Conservation (phyloP, 306 rosid species). For the Ormosia semicastrata region DNA sequence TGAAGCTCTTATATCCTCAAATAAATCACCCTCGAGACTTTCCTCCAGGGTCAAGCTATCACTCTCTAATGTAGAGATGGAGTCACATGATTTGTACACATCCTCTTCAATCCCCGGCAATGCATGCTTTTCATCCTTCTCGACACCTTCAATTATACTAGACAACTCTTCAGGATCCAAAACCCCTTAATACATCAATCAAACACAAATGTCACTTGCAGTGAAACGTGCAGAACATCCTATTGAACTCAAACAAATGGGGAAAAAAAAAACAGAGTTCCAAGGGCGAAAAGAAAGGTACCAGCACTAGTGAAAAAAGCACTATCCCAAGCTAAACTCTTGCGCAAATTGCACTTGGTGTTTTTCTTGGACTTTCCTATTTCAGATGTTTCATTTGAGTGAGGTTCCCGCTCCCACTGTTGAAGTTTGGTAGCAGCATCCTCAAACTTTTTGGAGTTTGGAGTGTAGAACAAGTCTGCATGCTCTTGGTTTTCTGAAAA, state of each 20-base stretch:
- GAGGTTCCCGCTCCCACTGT: slow-evolving; percentile 49
- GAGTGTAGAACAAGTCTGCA: slow-evolving; percentile 38
- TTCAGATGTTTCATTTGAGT: slow-evolving; percentile 44
- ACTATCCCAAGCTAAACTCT: slow-evolving; percentile 95
- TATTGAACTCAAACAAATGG: background rate
- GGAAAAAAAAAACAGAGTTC: background rate
- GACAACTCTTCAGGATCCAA: slow-evolving; percentile 85
- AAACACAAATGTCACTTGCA: background rate
- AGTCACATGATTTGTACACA: slow-evolving; percentile 64
- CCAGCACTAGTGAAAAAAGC: slow-evolving; percentile 97
- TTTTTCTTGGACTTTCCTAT: slow-evolving; percentile 44
- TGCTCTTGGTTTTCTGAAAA: slow-evolving; percentile 50
- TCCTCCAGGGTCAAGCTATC: slow-evolving; percentile 67
- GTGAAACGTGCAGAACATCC: background rate
- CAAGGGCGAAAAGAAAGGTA: slow-evolving; percentile 22
- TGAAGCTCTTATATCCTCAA: slow-evolving; percentile 90
- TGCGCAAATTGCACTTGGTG: slow-evolving; percentile 81
- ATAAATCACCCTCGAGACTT: slow-evolving; percentile 59
- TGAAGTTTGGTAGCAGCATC: slow-evolving; percentile 42
- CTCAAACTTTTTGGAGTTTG: slow-evolving; percentile 46
- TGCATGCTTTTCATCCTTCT: slow-evolving; percentile 50
- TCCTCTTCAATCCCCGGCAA: slow-evolving; percentile 74
- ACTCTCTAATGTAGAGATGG: slow-evolving; percentile 72
- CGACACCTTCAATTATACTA: slow-evolving; percentile 72
- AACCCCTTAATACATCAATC: slow-evolving; percentile 55